phyloP scores from a whole-genome alignment of 2,329 filamentous ascomycete species.

The Tolypocladium nubicola region DNA sequence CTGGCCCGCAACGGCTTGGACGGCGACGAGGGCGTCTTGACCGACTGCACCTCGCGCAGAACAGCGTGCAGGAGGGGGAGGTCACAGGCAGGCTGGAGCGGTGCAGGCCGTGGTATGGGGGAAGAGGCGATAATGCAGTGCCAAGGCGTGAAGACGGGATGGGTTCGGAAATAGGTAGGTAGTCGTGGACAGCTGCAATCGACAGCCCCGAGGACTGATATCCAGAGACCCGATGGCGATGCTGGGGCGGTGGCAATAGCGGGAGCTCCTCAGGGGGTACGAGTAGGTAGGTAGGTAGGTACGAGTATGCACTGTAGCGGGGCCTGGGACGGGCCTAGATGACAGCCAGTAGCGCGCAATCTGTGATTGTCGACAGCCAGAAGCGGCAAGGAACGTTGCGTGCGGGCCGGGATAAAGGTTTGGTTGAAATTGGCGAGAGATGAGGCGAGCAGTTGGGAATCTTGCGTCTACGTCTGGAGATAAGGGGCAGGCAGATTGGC shows the following conservation, averaged over 20 bases:
- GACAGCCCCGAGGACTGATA: not conserved
- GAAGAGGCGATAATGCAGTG: not conserved
- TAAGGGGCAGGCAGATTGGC: not conserved
- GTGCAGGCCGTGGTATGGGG: not conserved
- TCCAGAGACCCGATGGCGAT: not conserved
- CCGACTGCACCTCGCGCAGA: constrained; percentile 1
- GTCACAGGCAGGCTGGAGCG: not conserved
- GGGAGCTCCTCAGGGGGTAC: not conserved
- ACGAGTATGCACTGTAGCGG: not conserved
- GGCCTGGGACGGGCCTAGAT: not conserved
- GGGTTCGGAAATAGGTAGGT: not conserved
- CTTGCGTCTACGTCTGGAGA: not conserved
- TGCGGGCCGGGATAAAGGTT: not conserved
- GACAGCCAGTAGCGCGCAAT: not conserved
- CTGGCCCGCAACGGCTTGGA: not conserved
- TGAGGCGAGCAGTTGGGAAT: not conserved
- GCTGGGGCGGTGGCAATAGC: not conserved
- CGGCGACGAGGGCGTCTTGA: not conserved
- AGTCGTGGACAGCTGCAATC: not conserved
- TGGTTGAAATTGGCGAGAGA: not conserved
- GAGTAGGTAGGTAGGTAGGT: too few relatives aligned
- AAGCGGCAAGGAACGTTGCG: not conserved
- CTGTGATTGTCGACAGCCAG: not conserved
- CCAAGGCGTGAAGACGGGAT: not conserved
- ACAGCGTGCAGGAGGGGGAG: not conserved